Evolutionary conservation across 2,329 filamentous ascomycete genomes (phyloP), one percentile per base, ranked within the genome.

Genomic region (Aspergillus pseudoviridinutans): DNA sequence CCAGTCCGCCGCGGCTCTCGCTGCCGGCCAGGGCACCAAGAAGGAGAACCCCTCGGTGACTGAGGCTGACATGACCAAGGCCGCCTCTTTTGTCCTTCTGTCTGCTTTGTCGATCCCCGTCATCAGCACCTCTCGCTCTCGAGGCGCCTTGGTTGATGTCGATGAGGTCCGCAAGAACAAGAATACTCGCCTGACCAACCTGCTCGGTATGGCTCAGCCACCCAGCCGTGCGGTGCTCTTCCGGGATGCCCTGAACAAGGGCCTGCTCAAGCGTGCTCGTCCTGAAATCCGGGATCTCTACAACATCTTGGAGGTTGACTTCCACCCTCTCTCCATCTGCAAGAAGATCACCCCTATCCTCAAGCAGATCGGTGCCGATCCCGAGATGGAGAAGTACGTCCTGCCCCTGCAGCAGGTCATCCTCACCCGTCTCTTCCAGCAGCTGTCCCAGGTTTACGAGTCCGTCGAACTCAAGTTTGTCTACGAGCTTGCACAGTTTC

Each of bases 101-200:
- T 96, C 94, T 22, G 93, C 94, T 52, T 86, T 99, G 54, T 89
- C 94, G n/a, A 99, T 99, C 63, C 94, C 94, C 12, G 94, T 99
- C 79, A 99, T 99, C 78, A 99, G 94, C 86, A 97, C 94, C 49
- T 92, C 92, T 28, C 88, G 94, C 70, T 99, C 94, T 55, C 91
- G 94, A 50, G 94, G 94, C 71, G 94, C 93, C 60, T 87, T 99
- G 76, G 90, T 97, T 52, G 94, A 99, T 76, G 92, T 96, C 58
- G 94, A 99, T 67, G 92, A 97, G 79, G 92, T 91, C 50, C 89
- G 90, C 78, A 97, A 96, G 84, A 97, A 94, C 84, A 97, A 97
- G 86, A 99, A 97, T 80, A 92, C 91, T 27, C 91, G 94, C 59
- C 86, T 99, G 46, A 97, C 94, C 55, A 96, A 97, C 78, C 85